Percentiles rank a stretch among this genome's conserved stretches.
phyloP scores from a whole-genome alignment of 2,329 filamentous ascomycete genomes.

The Furcasterigmium sp. region DNA sequence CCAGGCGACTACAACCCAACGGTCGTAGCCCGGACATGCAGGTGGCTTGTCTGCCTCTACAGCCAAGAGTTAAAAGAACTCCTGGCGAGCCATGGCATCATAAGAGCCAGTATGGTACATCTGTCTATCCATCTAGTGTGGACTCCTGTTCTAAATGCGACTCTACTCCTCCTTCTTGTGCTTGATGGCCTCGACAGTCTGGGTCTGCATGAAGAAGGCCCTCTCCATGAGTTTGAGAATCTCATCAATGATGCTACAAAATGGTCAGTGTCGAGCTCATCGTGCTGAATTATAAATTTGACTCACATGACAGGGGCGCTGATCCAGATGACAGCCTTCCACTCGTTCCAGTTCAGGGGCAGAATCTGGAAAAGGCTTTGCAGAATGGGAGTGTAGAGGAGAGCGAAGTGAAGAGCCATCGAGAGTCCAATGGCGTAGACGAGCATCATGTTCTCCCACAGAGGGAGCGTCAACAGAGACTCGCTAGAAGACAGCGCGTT shows the following conservation, averaged over 20 bases:
- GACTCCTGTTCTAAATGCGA: constrained; percentile 11
- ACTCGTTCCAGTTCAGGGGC: constrained; percentile 79
- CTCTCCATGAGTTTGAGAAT: constrained; percentile 74
- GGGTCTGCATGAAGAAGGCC: constrained; percentile 54
- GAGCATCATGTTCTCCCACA: constrained; percentile 99
- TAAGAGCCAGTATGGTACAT: constrained; percentile 20
- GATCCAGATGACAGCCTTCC: constrained; percentile 84
- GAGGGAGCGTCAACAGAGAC: constrained; percentile 82
- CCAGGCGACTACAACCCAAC: no score
- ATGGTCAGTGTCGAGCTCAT: background rate
- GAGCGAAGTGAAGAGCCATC: constrained; percentile 91
- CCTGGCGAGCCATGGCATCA: background rate
- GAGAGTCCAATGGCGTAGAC: constrained; percentile 90
- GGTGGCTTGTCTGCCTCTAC: background rate
- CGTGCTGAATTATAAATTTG: no score
- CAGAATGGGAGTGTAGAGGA: constrained; percentile 86
- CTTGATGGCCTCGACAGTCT: constrained; percentile 28
- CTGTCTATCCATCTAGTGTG: constrained; percentile 21
- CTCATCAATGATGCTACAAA: constrained; percentile 70
- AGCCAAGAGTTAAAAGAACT: background rate
- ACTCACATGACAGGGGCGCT: constrained; percentile 91
- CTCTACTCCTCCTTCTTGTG: constrained; percentile 50
- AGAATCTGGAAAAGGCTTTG: constrained; percentile 88
- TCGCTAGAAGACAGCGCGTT: constrained; percentile 95
- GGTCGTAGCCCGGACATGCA: no score